These are phyloP conservation scores for Pseudogymnoascus sp. DNA, from an alignment of 2,329 filamentous ascomycete genomes.

Conservation along the genomic window DNA sequence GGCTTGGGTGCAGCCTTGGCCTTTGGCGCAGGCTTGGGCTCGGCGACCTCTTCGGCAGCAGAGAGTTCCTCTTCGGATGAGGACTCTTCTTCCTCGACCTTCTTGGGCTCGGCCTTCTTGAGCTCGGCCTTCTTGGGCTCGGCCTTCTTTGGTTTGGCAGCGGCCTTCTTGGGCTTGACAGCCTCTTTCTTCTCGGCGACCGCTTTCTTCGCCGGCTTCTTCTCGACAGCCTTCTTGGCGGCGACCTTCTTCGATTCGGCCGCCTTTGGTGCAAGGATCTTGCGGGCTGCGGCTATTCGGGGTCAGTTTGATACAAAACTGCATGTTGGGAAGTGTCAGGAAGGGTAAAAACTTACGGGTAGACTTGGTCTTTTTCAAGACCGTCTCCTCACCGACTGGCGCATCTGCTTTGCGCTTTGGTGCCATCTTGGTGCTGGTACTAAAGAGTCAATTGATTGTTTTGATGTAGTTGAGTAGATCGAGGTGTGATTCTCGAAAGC, in stretches of 20 bases:
- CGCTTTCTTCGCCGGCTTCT: conserved; percentile 22
- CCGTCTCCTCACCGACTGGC: neutral
- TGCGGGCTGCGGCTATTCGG: neutral
- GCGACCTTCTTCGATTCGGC: conserved; percentile 20
- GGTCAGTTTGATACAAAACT: neutral
- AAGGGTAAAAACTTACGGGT: conserved; percentile 1
- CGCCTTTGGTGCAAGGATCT: conserved; percentile 7
- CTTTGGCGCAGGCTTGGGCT: conserved; percentile 10
- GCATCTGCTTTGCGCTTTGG: conserved; percentile 1
- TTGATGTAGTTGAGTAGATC: neutral
- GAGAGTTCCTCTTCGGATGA: conserved; percentile 3
- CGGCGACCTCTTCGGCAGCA: neutral
- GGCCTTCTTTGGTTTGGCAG: conserved; percentile 17
- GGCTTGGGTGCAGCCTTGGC: conserved; percentile 13
- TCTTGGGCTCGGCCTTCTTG: conserved; percentile 16
- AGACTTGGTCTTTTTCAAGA: neutral
- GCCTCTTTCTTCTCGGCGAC: conserved; percentile 21
- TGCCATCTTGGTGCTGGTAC: neutral
- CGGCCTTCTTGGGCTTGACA: conserved; percentile 17
- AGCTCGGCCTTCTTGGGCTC: conserved; percentile 8
- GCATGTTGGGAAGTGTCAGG: neutral
- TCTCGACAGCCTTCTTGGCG: conserved; percentile 18
- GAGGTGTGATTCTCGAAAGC: neutral
- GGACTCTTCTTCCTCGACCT: conserved; percentile 10
- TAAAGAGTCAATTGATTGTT: conserved; percentile 8